These are phyloP conservation scores for Thuidium tamariscinum DNA, from an alignment of 225 moss, liverwort and hornwort species.

Conservation along the genomic window DNA sequence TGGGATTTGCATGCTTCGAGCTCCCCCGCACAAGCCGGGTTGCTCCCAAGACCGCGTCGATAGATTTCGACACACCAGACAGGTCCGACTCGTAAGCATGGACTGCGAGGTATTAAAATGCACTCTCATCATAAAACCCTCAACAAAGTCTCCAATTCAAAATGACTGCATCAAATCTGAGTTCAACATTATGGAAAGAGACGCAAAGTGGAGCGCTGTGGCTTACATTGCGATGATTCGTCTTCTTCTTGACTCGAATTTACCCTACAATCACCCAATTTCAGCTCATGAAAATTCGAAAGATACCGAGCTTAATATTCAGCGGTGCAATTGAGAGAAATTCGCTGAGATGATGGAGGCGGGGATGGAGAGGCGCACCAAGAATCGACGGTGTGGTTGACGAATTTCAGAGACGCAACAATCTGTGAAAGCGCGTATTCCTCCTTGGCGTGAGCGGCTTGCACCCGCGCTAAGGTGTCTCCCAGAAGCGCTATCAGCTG, in stretches of 20 bases:
- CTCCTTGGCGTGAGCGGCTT: slow-evolving; percentile 23
- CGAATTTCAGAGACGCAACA: slow-evolving; percentile 22
- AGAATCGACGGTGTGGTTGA: slow-evolving; percentile 7
- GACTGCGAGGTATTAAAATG: slow-evolving; percentile 1
- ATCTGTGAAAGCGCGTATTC: slow-evolving; percentile 22
- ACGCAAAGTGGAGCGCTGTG: not conserved
- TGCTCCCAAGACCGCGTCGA: slow-evolving; percentile 27
- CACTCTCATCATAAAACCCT: not conserved
- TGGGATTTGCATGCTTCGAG: not conserved
- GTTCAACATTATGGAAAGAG: not conserved
- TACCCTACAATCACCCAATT: not conserved
- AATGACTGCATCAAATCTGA: not conserved
- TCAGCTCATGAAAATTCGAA: not conserved
- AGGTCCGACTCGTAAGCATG: slow-evolving; percentile 13
- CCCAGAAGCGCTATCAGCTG: slow-evolving; percentile 27
- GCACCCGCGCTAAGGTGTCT: slow-evolving; percentile 17
- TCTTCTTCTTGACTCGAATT: not conserved
- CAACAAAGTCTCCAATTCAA: not conserved
- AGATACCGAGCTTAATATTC: not conserved
- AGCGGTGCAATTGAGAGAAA: not conserved
- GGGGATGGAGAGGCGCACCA: not conserved
- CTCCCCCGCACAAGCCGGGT: slow-evolving; percentile 14
- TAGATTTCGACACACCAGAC: slow-evolving; percentile 24
- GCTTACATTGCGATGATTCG: slow-evolving; percentile 13
- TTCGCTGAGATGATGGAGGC: not conserved